phyloP scores from a whole-genome alignment of 2,329 filamentous ascomycete species.

The Pezicula neosporulosa region DNA sequence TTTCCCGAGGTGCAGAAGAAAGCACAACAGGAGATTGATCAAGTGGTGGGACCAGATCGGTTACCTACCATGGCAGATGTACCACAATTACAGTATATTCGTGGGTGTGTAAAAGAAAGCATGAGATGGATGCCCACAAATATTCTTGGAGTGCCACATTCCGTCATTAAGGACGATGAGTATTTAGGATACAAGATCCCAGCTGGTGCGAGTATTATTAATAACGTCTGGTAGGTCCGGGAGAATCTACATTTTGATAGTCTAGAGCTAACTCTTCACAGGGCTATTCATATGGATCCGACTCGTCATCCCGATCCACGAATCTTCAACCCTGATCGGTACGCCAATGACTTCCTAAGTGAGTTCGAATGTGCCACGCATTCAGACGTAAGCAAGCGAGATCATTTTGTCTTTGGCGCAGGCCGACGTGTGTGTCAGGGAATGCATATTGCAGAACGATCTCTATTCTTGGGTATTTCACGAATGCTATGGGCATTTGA shows the following conservation, averaged over 20 bases:
- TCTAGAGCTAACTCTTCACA: too few relatives aligned
- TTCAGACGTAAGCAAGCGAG: slow-evolving; percentile 38
- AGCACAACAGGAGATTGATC: slow-evolving; percentile 25
- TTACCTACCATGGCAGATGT: slow-evolving; percentile 36
- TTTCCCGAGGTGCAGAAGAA: slow-evolving; percentile 39
- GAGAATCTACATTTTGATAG: too few relatives aligned
- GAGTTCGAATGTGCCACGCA: slow-evolving; percentile 22
- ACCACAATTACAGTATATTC: slow-evolving; percentile 35
- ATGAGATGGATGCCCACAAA: slow-evolving; percentile 23
- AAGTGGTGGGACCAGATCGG: slow-evolving; percentile 15
- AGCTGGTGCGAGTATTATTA: slow-evolving; percentile 38
- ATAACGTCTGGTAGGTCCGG: slow-evolving; percentile 22
- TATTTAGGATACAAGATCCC: slow-evolving; percentile 45
- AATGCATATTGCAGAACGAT: slow-evolving; percentile 48
- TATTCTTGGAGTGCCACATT: slow-evolving; percentile 32
- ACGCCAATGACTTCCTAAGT: neutral
- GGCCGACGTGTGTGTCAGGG: slow-evolving; percentile 55
- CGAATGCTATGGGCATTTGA: slow-evolving; percentile 30
- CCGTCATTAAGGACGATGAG: slow-evolving; percentile 36
- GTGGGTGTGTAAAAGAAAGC: slow-evolving; percentile 38
- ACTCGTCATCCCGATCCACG: slow-evolving; percentile 36
- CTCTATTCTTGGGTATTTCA: slow-evolving; percentile 43
- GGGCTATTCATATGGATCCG: slow-evolving; percentile 43
- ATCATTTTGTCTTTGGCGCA: slow-evolving; percentile 52
- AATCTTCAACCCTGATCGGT: slow-evolving; percentile 27